A percentile compares a stretch with the other conserved stretches of the same genome.
Conservation (phyloP, 1,284 basidiomycete species). For the Cutaneotrichosporon sp. region DNA sequence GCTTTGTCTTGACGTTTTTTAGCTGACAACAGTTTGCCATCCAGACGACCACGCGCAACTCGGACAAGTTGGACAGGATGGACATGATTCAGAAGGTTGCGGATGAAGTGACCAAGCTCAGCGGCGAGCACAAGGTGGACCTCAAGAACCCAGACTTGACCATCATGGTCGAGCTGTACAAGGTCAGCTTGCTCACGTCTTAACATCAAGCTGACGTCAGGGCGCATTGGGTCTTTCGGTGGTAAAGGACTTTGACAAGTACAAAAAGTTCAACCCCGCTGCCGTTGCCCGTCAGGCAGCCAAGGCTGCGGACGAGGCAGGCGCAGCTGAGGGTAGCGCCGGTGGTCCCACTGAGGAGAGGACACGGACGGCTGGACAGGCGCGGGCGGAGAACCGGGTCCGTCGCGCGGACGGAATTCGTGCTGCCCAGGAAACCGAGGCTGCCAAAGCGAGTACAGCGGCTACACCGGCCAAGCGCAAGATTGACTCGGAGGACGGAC, state of each 20-base stretch:
- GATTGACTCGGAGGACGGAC: slow-evolving; percentile 13
- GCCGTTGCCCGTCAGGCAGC: slow-evolving; percentile 19
- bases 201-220: slow-evolving; percentile 16
- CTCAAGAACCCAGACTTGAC: slow-evolving; percentile 36
- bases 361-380: not conserved
- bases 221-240: slow-evolving; percentile 33
- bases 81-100: slow-evolving; percentile 41
- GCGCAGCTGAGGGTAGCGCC: not conserved
- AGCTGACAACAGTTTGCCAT: slow-evolving; percentile 33
- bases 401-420: slow-evolving; percentile 10
- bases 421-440: slow-evolving; percentile 1
- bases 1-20: not conserved
- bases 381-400: slow-evolving; percentile 9
- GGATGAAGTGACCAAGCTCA: slow-evolving; percentile 29
- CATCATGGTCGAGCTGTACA: slow-evolving; percentile 36
- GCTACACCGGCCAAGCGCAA: slow-evolving; percentile 13
- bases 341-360: too few species aligned
- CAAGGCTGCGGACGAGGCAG: slow-evolving; percentile 1
- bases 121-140: slow-evolving; percentile 34
- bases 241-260: slow-evolving; percentile 35
- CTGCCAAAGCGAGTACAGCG: not conserved
- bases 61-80: slow-evolving; percentile 32
- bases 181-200: slow-evolving; percentile 20
- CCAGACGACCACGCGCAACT: slow-evolving; percentile 30
- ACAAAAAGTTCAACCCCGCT: slow-evolving; percentile 33